These are phyloP conservation scores for Diplodia mutila DNA, from an alignment of 2,329 filamentous ascomycete species.

Conservation along the genomic window DNA sequence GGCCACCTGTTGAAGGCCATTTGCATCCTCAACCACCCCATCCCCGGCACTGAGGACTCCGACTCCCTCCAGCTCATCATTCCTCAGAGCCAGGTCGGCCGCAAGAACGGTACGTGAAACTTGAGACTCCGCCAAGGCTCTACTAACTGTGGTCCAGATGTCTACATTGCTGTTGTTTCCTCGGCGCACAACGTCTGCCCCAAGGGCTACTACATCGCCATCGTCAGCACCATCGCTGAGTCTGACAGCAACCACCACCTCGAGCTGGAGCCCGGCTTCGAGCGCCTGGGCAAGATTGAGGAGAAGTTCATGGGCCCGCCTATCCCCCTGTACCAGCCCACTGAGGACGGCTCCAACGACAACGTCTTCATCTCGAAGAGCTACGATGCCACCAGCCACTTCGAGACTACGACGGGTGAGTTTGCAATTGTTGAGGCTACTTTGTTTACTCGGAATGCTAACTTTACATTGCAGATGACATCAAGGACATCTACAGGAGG, in stretches of 20 bases:
- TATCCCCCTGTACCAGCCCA: conserved; percentile 91
- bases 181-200: conserved; percentile 97
- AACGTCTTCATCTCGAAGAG: conserved; percentile 98
- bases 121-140: no score
- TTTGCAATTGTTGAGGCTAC: not conserved
- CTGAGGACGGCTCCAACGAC: conserved; percentile 80
- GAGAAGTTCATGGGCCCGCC: conserved; percentile 96
- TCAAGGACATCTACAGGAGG: conserved; percentile 88
- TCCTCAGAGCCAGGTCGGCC: conserved; percentile 93
- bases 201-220: conserved; percentile 98
- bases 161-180: conserved; percentile 95
- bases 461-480: conserved; percentile 72
- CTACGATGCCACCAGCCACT: conserved; percentile 97
- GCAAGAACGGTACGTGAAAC: conserved; percentile 78
- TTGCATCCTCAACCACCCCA: conserved; percentile 94
- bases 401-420: conserved; percentile 79
- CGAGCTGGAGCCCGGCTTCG: conserved; percentile 89
- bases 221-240: conserved; percentile 97
- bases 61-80: conserved; percentile 97
- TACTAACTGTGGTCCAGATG: conserved; percentile 61
- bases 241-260: conserved; percentile 89
- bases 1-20: conserved; percentile 95
- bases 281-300: conserved; percentile 89
- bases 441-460: conserved; percentile 28
- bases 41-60: conserved; percentile 83